Conservation (phyloP, 306 rosid species). For the Pterocarpus santalinus region DNA sequence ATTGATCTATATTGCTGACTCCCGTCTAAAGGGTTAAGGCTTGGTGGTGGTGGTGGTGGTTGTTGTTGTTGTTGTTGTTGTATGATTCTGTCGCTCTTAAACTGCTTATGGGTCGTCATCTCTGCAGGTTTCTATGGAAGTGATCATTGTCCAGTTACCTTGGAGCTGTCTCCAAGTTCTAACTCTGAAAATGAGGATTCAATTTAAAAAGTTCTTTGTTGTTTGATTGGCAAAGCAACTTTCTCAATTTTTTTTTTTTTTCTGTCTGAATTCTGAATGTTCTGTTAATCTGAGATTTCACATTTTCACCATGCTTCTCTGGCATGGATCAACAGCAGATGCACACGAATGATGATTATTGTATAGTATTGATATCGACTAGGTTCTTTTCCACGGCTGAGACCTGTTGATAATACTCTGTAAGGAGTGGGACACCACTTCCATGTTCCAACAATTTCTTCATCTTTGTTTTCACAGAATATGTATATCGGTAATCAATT, state of each 20-base stretch:
- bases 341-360: background rate
- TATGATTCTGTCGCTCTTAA: no score
- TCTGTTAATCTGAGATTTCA: slow-evolving; percentile 21
- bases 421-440: no score
- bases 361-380: background rate
- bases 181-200: slow-evolving; percentile 51
- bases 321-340: slow-evolving; percentile 1
- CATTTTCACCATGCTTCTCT: background rate
- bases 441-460: background rate
- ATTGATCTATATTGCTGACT: no score
- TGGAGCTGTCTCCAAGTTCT: slow-evolving; percentile 73
- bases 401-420: background rate
- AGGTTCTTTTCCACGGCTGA: background rate
- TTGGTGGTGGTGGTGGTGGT: background rate
- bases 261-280: slow-evolving; percentile 27
- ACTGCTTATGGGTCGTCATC: background rate
- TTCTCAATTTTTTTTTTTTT: background rate
- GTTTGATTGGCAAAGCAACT: slow-evolving; percentile 6
- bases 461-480: no score
- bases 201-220: slow-evolving; percentile 22
- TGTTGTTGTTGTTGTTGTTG: background rate
- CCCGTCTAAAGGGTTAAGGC: no score
- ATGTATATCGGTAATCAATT: no score
- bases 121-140: slow-evolving; percentile 89
- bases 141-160: slow-evolving; percentile 92